phyloP scores from a whole-genome alignment of 352 stramenopile genomes.

The Phytopythium sindhum region DNA sequence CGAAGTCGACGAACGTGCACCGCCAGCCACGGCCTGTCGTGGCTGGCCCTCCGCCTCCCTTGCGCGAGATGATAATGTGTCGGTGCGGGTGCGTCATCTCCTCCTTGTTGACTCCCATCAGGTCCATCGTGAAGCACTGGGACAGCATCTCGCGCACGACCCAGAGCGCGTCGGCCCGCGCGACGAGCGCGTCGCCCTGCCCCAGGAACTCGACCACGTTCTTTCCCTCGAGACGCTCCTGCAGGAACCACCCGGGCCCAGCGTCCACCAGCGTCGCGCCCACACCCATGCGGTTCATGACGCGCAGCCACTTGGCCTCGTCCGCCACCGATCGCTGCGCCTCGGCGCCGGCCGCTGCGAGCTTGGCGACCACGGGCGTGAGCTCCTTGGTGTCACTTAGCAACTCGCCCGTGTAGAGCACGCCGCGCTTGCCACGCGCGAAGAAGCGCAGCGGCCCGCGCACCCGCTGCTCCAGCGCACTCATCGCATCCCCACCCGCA shows the following conservation, averaged over 20 bases:
- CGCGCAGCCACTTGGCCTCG: conserved; percentile 53
- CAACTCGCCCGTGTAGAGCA: conserved; percentile 47
- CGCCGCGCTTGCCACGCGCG: conserved; percentile 57
- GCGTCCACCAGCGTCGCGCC: conserved; percentile 38
- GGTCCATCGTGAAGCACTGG: conserved; percentile 74
- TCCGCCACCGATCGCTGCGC: conserved; percentile 33
- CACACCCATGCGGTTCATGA: conserved; percentile 62
- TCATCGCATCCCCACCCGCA: conserved; percentile 11
- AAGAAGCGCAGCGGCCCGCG: conserved; percentile 46
- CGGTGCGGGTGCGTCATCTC: conserved; percentile 80
- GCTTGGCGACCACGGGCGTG: conserved; percentile 45
- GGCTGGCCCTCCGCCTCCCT: conserved; percentile 10
- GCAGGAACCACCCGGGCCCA: conserved; percentile 56
- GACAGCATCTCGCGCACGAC: conserved; percentile 57
- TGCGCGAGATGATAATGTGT: conserved; percentile 50
- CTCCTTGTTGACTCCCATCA: conserved; percentile 75
- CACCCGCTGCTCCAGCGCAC: conserved; percentile 19
- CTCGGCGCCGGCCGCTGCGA: conserved; percentile 24
- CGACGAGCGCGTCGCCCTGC: conserved; percentile 17
- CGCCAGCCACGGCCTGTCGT: conserved; percentile 22
- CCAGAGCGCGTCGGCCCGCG: conserved; percentile 38
- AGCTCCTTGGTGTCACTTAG: conserved; percentile 1
- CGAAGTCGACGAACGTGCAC: conserved; percentile 78
- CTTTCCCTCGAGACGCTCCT: conserved; percentile 49
- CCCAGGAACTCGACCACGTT: conserved; percentile 64